Evolutionary conservation across 225 moss, liverwort and hornwort species (phyloP).

Genomic region (Asterella californica): DNA sequence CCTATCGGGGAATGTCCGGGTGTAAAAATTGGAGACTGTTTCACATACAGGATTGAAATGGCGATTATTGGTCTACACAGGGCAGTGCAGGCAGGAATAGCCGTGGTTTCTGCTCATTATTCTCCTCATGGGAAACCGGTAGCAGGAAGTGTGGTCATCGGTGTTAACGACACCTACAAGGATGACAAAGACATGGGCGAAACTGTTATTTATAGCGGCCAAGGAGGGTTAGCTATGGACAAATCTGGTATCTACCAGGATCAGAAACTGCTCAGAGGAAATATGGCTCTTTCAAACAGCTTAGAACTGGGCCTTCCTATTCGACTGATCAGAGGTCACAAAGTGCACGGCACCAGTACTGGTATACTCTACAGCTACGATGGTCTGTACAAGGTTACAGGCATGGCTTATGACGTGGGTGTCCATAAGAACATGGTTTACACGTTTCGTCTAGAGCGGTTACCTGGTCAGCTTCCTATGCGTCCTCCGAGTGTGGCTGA

Average conservation of each 20-base stretch:
- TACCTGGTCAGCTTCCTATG: slow-evolving; percentile 35
- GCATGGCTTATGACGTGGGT: slow-evolving; percentile 30
- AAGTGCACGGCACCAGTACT: slow-evolving; percentile 12
- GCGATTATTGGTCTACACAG: slow-evolving; percentile 49
- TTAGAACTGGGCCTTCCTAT: slow-evolving; percentile 22
- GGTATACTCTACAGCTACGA: slow-evolving; percentile 44
- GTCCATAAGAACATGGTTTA: slow-evolving; percentile 38
- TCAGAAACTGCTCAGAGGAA: slow-evolving; percentile 42
- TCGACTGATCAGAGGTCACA: slow-evolving; percentile 45
- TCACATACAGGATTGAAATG: slow-evolving; percentile 46
- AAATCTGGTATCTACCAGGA: slow-evolving; percentile 26
- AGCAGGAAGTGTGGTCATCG: slow-evolving; percentile 45
- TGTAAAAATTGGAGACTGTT: slow-evolving; percentile 44
- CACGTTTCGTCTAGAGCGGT: slow-evolving; percentile 29
- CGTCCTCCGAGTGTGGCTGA: not conserved
- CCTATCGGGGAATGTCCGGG: slow-evolving; percentile 46
- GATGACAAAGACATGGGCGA: slow-evolving; percentile 54
- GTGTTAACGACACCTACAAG: slow-evolving; percentile 32
- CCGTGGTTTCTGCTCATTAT: slow-evolving; percentile 23
- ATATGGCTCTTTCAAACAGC: slow-evolving; percentile 41
- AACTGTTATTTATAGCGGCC: slow-evolving; percentile 43
- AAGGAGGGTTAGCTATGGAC: slow-evolving; percentile 39
- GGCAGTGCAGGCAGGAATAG: slow-evolving; percentile 46
- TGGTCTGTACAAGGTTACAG: slow-evolving; percentile 33
- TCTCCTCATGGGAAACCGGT: slow-evolving; percentile 12